phyloP scores from a whole-genome alignment of 306 rosid genomes.

The Malus asiatica region DNA sequence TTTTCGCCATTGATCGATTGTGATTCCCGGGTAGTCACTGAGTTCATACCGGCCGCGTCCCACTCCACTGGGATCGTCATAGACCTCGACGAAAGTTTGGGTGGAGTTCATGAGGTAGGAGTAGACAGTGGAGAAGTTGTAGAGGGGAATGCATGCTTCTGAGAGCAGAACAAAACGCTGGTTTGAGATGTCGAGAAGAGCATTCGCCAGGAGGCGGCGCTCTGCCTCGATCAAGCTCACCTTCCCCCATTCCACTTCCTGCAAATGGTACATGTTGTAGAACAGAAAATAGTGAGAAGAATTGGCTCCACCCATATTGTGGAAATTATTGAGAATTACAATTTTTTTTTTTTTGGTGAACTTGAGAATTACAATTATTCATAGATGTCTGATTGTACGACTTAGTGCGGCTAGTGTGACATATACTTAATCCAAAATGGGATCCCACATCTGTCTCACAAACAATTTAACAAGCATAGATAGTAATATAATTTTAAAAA shows the following conservation, averaged over 20 bases:
- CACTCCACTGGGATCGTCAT: slow-evolving; percentile 13
- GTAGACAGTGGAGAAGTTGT: slow-evolving; percentile 16
- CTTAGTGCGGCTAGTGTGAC: background rate
- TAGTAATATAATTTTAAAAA: too few relatives aligned
- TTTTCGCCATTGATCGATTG: slow-evolving; percentile 26
- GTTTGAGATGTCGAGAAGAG: slow-evolving; percentile 20
- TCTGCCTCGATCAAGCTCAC: slow-evolving; percentile 6
- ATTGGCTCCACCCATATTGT: background rate
- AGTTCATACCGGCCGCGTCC: slow-evolving; percentile 18
- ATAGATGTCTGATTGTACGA: background rate
- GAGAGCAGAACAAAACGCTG: slow-evolving; percentile 17
- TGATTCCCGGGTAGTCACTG: slow-evolving; percentile 7
- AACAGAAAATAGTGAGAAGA: background rate
- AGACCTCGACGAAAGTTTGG: slow-evolving; percentile 7
- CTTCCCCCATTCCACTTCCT: slow-evolving; percentile 14
- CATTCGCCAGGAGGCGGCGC: slow-evolving; percentile 12
- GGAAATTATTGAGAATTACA: too few relatives aligned
- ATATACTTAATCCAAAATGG: background rate
- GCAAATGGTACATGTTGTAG: background rate
- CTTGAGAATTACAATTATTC: too few relatives aligned
- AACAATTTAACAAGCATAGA: too few relatives aligned
- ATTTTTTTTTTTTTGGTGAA: too few relatives aligned
- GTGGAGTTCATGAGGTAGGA: slow-evolving; percentile 6
- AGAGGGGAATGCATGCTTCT: slow-evolving; percentile 19
- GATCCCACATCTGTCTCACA: background rate